These are phyloP conservation scores for Aristolochia californica DNA, from an alignment of 164 flowering plant genomes.

Conservation along the genomic window DNA sequence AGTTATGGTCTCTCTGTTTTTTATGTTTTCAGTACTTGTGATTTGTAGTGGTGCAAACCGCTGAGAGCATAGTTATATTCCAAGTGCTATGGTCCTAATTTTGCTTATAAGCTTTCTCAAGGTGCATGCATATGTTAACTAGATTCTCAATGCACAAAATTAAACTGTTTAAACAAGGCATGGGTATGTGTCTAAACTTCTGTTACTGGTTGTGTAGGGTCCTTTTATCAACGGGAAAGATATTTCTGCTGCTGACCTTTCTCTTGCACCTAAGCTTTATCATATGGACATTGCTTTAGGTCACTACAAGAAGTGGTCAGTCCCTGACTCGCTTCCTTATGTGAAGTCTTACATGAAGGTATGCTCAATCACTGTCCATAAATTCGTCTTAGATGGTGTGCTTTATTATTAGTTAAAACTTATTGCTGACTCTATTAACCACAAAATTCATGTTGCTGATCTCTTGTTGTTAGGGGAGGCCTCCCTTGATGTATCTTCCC, in stretches of 20 bases:
- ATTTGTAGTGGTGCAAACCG: background rate
- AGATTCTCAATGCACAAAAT: too few species aligned
- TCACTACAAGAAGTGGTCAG: slow-evolving; percentile 80
- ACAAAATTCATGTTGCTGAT: background rate
- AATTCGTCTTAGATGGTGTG: background rate
- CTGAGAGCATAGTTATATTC: background rate
- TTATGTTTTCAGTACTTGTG: background rate
- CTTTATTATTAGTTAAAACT: background rate
- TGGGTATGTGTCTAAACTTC: too few species aligned
- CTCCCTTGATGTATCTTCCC: background rate
- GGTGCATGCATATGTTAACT: too few species aligned
- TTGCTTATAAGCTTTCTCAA: too few species aligned
- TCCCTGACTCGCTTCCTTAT: slow-evolving; percentile 74
- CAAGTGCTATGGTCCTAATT: too few species aligned
- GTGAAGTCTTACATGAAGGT: slow-evolving; percentile 92
- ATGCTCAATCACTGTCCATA: slow-evolving; percentile 5
- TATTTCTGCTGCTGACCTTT: slow-evolving; percentile 73
- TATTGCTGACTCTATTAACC: background rate
- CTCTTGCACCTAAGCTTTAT: slow-evolving; percentile 89
- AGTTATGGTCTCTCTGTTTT: background rate
- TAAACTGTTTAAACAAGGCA: too few species aligned
- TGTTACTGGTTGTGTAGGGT: slow-evolving; percentile 33
- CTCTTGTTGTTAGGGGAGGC: too few species aligned
- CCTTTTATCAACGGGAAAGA: slow-evolving; percentile 77
- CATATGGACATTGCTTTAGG: slow-evolving; percentile 87